Conservation (phyloP, 495 filamentous ascomycete genomes). For the Hyaloscypha finlandica region DNA sequence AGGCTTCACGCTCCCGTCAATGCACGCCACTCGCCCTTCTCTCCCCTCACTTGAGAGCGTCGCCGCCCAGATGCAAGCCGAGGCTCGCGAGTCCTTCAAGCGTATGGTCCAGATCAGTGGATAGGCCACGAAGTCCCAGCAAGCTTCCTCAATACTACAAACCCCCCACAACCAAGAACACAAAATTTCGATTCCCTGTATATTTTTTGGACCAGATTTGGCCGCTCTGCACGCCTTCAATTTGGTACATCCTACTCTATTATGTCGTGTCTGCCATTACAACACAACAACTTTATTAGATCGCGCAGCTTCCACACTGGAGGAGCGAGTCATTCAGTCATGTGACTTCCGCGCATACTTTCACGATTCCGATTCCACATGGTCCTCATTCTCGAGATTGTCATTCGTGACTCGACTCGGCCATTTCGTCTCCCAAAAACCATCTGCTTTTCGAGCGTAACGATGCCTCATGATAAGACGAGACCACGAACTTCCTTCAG, state of each 20-base stretch:
- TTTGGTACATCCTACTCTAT: slow-evolving; percentile 24
- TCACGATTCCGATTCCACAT: slow-evolving; percentile 14
- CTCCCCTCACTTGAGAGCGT: slow-evolving; percentile 27
- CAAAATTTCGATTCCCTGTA: slow-evolving; percentile 35
- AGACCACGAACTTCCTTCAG: slow-evolving; percentile 29
- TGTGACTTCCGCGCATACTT: slow-evolving; percentile 18
- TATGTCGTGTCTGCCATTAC: slow-evolving; percentile 26
- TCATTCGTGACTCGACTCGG: slow-evolving; percentile 7
- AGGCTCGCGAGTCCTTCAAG: slow-evolving; percentile 32
- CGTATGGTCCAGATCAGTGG: slow-evolving; percentile 39
- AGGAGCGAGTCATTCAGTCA: slow-evolving; percentile 8
- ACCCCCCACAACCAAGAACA: neutral
- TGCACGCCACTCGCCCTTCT: slow-evolving; percentile 20
- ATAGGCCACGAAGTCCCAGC: slow-evolving; percentile 23
- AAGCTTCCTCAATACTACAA: neutral
- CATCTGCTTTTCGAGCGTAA: slow-evolving; percentile 29
- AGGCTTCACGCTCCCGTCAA: slow-evolving; percentile 45
- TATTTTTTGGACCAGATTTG: slow-evolving; percentile 33
- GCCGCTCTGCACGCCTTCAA: slow-evolving; percentile 17
- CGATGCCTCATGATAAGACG: slow-evolving; percentile 33
- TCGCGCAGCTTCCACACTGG: slow-evolving; percentile 6
- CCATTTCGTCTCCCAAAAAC: slow-evolving; percentile 16
- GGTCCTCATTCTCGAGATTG: slow-evolving; percentile 11
- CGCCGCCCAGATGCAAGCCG: slow-evolving; percentile 22
- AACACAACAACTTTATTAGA: slow-evolving; percentile 21